Evolutionary conservation across 768 basidiomycete genomes (phyloP).

Genomic region (Leccinum arenicola): DNA sequence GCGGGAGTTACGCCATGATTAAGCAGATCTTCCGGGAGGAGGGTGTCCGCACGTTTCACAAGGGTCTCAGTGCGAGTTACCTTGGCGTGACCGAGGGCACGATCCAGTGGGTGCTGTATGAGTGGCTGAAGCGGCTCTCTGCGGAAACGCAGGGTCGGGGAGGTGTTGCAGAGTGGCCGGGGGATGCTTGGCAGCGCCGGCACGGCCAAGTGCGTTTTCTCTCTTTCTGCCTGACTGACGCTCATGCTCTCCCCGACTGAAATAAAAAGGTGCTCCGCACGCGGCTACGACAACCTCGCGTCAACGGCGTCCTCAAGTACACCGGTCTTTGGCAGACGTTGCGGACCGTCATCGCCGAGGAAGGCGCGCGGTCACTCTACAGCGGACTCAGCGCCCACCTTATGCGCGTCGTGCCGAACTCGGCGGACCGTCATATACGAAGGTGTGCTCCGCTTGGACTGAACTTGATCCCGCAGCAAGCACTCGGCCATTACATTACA

Average conservation of each 20-base stretch:
- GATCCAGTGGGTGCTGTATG: slow-evolving; percentile 97
- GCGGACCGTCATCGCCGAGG: slow-evolving; percentile 81
- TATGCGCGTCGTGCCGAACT: slow-evolving; percentile 96
- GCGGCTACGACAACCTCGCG: slow-evolving; percentile 82
- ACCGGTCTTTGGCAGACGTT: slow-evolving; percentile 83
- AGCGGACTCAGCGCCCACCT: slow-evolving; percentile 93
- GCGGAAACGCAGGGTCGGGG: slow-evolving; percentile 52
- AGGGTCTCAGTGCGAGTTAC: slow-evolving; percentile 92
- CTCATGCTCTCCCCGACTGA: background rate
- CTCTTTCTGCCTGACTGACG: background rate
- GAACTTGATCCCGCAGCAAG: background rate
- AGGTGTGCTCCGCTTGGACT: slow-evolving; percentile 63
- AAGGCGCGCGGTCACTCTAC: slow-evolving; percentile 83
- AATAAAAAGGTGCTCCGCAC: slow-evolving; percentile 78
- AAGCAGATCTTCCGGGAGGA: slow-evolving; percentile 75
- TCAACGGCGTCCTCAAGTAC: slow-evolving; percentile 79
- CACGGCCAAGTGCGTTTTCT: slow-evolving; percentile 70
- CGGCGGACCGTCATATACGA: slow-evolving; percentile 87
- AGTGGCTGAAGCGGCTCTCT: slow-evolving; percentile 77
- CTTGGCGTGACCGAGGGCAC: slow-evolving; percentile 94
- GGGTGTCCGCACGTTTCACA: slow-evolving; percentile 87
- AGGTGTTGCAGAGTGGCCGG: slow-evolving; percentile 63
- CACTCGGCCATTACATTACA: background rate
- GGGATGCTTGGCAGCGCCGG: slow-evolving; percentile 88
- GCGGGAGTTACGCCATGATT: slow-evolving; percentile 61